phyloP scores from a whole-genome alignment of 202 grass and related monocot genomes.

The Panicum hallii region DNA sequence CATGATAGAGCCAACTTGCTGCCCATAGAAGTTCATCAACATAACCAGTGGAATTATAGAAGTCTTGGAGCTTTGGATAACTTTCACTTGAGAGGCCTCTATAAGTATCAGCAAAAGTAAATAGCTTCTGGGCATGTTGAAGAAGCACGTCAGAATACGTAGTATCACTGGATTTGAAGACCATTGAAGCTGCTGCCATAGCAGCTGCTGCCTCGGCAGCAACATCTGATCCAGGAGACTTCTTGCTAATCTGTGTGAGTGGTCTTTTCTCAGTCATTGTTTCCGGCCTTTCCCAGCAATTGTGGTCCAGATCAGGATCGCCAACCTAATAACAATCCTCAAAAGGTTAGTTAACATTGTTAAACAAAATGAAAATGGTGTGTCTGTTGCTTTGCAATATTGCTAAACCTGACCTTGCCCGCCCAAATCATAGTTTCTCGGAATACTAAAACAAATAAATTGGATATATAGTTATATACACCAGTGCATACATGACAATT shows the following conservation, averaged over 20 bases:
- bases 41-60: constrained; percentile 91
- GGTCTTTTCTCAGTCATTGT: constrained; percentile 91
- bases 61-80: constrained; percentile 75
- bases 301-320: constrained; percentile 93
- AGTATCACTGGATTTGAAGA: constrained; percentile 85
- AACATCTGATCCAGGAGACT: constrained; percentile 84
- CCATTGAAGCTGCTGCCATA: constrained; percentile 89
- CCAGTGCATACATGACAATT: neutral
- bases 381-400: constrained; percentile 3
- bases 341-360: constrained; percentile 8
- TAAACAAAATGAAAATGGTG: constrained; percentile 1
- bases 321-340: constrained; percentile 65
- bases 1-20: constrained; percentile 98
- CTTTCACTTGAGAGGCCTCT: constrained; percentile 77
- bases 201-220: constrained; percentile 93
- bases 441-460: constrained; percentile 25
- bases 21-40: constrained; percentile 91
- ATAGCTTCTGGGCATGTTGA: constrained; percentile 86
- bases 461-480: neutral
- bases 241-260: constrained; percentile 76
- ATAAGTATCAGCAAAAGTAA: constrained; percentile 89
- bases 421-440: neutral
- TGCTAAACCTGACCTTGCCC: constrained; percentile 3
- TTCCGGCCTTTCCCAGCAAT: constrained; percentile 99
- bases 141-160: constrained; percentile 86